Conservation (phyloP, 306 rosid genomes). For the Inga oerstediana region DNA sequence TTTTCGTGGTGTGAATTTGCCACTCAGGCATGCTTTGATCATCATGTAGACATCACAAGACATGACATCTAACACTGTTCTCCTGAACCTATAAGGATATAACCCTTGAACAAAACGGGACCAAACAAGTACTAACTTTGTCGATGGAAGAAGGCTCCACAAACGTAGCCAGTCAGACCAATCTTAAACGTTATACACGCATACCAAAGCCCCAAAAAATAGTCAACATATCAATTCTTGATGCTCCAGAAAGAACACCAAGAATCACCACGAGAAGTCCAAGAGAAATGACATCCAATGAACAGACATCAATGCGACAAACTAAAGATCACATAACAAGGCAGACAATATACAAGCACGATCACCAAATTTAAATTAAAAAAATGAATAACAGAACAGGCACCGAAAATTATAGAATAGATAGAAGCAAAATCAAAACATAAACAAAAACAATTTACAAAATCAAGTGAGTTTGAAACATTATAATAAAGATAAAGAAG, state of each 20-base stretch:
- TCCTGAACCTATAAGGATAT: not conserved
- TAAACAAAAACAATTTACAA: not conserved
- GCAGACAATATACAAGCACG: not conserved
- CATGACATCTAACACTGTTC: not conserved
- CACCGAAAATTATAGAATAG: not conserved
- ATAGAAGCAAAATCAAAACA: not conserved
- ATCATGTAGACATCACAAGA: not conserved
- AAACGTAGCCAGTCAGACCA: not conserved
- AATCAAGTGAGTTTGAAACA: not conserved
- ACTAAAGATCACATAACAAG: slow-evolving; percentile 9
- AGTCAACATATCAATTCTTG: not conserved
- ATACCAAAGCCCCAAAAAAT: not conserved
- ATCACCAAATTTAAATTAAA: not conserved
- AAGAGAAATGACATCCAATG: not conserved
- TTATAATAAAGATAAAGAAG: no score
- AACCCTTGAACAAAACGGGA: not conserved
- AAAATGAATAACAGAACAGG: not conserved
- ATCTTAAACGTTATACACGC: not conserved
- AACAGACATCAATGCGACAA: not conserved
- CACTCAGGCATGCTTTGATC: slow-evolving; percentile 3
- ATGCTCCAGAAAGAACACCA: not conserved
- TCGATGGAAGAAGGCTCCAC: not conserved
- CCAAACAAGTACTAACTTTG: not conserved
- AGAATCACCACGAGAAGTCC: not conserved
- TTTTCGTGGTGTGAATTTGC: not conserved